Evolutionary conservation across 768 basidiomycete genomes (phyloP).

Genomic region (Russula ochroleuca): DNA sequence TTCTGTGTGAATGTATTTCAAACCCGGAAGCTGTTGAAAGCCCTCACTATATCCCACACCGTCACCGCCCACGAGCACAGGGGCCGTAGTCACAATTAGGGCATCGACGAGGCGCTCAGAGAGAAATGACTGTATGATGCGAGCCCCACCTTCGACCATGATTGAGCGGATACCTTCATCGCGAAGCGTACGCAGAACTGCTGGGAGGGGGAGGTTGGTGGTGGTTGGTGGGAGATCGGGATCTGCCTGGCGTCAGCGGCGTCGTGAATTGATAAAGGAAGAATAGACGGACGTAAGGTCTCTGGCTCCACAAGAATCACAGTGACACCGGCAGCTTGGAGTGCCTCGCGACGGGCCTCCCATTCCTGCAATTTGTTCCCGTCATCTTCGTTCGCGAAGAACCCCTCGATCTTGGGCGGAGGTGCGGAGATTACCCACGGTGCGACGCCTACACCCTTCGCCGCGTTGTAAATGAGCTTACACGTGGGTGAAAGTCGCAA

Average conservation of each 20-base stretch:
- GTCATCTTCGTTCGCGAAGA: conserved; percentile 27
- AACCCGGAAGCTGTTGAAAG: conserved; percentile 27
- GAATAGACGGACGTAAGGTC: conserved; percentile 36
- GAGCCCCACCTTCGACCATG: conserved; percentile 96
- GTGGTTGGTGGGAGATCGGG: conserved; percentile 17
- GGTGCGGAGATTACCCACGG: conserved; percentile 67
- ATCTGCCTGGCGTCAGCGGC: conserved; percentile 13
- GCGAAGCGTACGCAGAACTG: conserved; percentile 51
- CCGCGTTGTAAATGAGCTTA: conserved; percentile 67
- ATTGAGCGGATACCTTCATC: conserved; percentile 59
- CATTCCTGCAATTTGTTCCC: conserved; percentile 30
- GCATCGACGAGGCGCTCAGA: conserved; percentile 49
- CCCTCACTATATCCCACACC: conserved; percentile 55
- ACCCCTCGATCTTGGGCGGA: conserved; percentile 29
- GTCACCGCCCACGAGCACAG: conserved; percentile 70
- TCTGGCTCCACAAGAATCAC: conserved; percentile 49
- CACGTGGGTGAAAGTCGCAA: conserved; percentile 63
- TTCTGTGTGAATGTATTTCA: conserved; percentile 32
- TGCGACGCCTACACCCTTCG: conserved; percentile 52
- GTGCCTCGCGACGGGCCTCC: conserved; percentile 37
- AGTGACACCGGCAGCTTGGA: conserved; percentile 64
- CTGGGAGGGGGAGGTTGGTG: conserved; percentile 44
- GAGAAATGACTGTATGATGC: conserved; percentile 73
- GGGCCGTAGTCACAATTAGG: conserved; percentile 82
- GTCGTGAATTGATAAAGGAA: neutral